Percentiles rank a stretch among this genome's conserved stretches.
These are phyloP conservation scores for Podospora comata DNA, from an alignment of 495 filamentous ascomycete genomes.

Conservation along the genomic window DNA sequence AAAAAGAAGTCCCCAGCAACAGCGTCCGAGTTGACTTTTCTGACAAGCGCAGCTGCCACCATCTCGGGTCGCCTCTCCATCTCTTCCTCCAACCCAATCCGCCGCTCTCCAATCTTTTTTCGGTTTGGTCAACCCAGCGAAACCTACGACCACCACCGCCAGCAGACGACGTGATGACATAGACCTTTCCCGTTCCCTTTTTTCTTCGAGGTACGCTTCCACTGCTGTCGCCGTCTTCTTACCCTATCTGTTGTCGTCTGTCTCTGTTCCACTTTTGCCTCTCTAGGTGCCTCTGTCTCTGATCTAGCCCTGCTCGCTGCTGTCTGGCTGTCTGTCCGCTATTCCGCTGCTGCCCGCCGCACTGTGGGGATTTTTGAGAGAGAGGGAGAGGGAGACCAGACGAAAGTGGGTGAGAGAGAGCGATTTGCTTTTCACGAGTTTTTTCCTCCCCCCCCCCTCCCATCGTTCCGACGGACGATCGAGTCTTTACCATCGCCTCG, in stretches of 20 bases:
- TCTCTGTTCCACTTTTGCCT: no score
- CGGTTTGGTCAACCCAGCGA: conserved; percentile 5
- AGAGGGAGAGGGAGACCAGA: not conserved
- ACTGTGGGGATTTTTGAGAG: not conserved
- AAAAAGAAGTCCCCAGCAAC: conserved; percentile 28
- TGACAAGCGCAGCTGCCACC: conserved; percentile 26
- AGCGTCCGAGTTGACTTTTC: conserved; percentile 16
- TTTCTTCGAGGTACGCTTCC: not conserved
- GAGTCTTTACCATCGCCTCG: not conserved
- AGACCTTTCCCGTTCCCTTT: conserved; percentile 10
- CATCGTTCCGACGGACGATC: not conserved
- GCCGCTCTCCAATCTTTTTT: conserved; percentile 11
- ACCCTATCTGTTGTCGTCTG: no score
- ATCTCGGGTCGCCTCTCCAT: conserved; percentile 27
- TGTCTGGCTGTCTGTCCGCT: no score
- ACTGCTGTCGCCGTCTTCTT: not conserved
- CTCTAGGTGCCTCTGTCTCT: no score
- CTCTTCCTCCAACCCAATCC: conserved; percentile 10
- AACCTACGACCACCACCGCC: conserved; percentile 19
- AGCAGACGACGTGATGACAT: conserved; percentile 29
- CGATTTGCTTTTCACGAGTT: not conserved
- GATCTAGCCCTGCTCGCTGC: no score
- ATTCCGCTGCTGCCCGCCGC: not conserved
- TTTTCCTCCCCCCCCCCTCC: not conserved
- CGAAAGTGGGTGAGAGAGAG: not conserved